Base-by-base conservation (phyloP, 2,329 filamentous ascomycete species). In the Exserohilum turcica region DNA sequence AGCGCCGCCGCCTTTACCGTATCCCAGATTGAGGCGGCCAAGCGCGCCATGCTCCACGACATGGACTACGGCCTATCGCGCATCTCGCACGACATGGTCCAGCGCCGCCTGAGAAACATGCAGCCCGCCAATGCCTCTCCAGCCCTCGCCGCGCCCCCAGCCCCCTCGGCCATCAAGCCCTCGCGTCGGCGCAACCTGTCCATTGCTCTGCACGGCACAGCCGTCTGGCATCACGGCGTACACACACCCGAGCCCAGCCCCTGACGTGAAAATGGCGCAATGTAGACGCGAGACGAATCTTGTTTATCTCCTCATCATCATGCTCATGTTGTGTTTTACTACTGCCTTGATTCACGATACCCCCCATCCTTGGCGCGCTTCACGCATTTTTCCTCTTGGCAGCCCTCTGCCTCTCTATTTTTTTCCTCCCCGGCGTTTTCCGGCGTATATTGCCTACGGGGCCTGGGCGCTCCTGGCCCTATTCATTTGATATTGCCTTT, bases 221-320 rank as follows among this genome's bases (percentile, higher is more conserved):
- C 70, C 7, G 59, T 70, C 8, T 74, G 72, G 71, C 59, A 51
- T 38, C 52, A 69, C 43, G 73, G 73, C 16, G 54, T 71, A 32
- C 67, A 71, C 43, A 75, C 73, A n/a, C 73, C 73, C 7, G 72
- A 73, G 46, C 73, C 72, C n/a, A 75, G 72, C 57, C 73, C 73
- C 35, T 74, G 59, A 69, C 21, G 35, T 7, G 31, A 27, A 15
- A 18, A 38, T 27, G 33, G 27, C 43, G 18, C 39, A 18, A 27
- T 10, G 9, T 15, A 40, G 19, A 48, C 33, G 44, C 31, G 49
- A 45, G 33, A 50, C 46, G 46, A 54, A 45, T 45, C 40, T 44
- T 27, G 46, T 50, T 38, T 43, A 21, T 21, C 49, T 43, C 27
- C 21, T n/a, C 43, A 35, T 45, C 27, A 29, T n/a, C 43, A 35